These are phyloP conservation scores for Epicoccum nigrum DNA, from an alignment of 2,329 filamentous ascomycete genomes.

Conservation along the genomic window DNA sequence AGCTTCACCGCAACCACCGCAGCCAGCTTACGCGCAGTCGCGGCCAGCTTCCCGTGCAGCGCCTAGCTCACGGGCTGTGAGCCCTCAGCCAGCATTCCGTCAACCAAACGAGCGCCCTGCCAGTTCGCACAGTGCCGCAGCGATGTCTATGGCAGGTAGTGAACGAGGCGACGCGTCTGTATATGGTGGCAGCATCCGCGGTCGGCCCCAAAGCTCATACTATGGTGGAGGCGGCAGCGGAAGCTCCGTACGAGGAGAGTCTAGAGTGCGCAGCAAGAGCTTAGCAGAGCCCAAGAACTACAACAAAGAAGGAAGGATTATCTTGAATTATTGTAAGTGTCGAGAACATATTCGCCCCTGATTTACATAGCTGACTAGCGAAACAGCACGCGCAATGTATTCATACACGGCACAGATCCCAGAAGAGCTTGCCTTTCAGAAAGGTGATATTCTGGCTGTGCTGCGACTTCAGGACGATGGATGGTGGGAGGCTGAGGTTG, in stretches of 20 bases:
- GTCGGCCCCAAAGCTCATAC: constrained; percentile 53
- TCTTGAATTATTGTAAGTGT: constrained; percentile 90
- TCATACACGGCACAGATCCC: constrained; percentile 93
- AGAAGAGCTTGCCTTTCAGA: constrained; percentile 89
- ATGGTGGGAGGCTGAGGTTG: constrained; percentile 98
- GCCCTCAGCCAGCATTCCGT: constrained; percentile 60
- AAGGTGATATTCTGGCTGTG: constrained; percentile 89
- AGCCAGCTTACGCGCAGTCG: constrained; percentile 43
- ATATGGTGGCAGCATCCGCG: constrained; percentile 18
- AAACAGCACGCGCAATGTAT: constrained; percentile 85
- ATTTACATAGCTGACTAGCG: constrained; percentile 9
- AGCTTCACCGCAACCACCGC: constrained; percentile 54
- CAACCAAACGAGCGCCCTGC: constrained; percentile 56
- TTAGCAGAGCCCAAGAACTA: constrained; percentile 85
- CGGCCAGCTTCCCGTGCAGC: constrained; percentile 42
- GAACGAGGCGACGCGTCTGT: constrained; percentile 48
- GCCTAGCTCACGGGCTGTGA: constrained; percentile 52
- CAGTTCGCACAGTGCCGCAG: constrained; percentile 55
- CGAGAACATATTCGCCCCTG: background rate
- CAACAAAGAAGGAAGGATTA: constrained; percentile 83
- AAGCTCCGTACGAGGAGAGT: constrained; percentile 46
- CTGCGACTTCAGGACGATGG: constrained; percentile 93
- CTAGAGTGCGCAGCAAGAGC: constrained; percentile 74
- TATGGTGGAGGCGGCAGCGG: constrained; percentile 41
- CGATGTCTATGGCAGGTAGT: constrained; percentile 50